These are phyloP conservation scores for Clarireedia hainanense DNA, from an alignment of 2,329 filamentous ascomycete species.

Conservation along the genomic window DNA sequence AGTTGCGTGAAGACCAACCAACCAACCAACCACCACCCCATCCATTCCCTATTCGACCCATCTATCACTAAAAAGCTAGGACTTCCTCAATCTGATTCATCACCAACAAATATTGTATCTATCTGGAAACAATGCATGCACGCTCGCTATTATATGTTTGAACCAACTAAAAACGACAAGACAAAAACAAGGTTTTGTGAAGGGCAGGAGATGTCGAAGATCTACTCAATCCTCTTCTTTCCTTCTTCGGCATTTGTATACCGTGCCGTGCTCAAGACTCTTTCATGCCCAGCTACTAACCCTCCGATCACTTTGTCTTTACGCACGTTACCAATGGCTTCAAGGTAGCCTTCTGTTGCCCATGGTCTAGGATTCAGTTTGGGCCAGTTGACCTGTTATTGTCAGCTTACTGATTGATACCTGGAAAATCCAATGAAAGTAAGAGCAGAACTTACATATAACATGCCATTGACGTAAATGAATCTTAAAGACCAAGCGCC, in stretches of 20 bases:
- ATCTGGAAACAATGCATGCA: neutral
- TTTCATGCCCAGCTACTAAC: conserved; percentile 67
- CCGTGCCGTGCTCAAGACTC: conserved; percentile 74
- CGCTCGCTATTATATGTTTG: neutral
- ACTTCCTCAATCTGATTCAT: too few relatives aligned
- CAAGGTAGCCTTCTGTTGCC: conserved; percentile 80
- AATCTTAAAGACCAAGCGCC: conserved; percentile 69
- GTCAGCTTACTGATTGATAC: neutral
- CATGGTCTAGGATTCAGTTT: conserved; percentile 86
- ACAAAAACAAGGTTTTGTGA: neutral
- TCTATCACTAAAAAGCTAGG: too few relatives aligned
- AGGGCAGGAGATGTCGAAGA: neutral
- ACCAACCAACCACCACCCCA: too few relatives aligned
- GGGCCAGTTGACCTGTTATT: conserved; percentile 84
- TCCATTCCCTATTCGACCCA: too few relatives aligned
- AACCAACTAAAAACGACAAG: neutral
- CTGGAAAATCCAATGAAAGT: neutral
- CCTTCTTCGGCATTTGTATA: conserved; percentile 88
- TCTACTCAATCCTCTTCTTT: conserved; percentile 85
- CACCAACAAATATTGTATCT: neutral
- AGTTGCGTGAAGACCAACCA: too few relatives aligned
- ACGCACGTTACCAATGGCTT: conserved; percentile 73
- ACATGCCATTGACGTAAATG: conserved; percentile 75
- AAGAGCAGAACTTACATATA: conserved; percentile 69
- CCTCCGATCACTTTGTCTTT: conserved; percentile 76